Conservation (phyloP, 805 yeast species). For the Saturnispora sanitii region DNA sequence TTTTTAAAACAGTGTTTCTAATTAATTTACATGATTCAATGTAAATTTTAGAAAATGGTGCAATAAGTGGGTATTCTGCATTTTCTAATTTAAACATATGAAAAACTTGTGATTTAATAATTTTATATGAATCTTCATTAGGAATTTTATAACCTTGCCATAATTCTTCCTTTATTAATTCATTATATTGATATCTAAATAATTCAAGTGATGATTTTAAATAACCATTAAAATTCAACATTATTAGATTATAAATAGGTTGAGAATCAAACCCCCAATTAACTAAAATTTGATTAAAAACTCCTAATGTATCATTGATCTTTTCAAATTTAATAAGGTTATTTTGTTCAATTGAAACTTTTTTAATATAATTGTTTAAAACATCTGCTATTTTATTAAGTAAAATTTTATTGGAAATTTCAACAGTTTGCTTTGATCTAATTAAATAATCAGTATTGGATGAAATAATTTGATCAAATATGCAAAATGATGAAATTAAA, state of each 20-base stretch:
- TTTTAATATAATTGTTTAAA: conserved; percentile 37
- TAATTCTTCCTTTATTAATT: conserved; percentile 65
- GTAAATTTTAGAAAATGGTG: conserved; percentile 85
- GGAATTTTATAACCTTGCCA: conserved; percentile 78
- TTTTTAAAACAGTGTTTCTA: conserved; percentile 52
- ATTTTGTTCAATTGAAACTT: conserved; percentile 32
- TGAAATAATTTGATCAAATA: conserved; percentile 63
- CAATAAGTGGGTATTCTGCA: conserved; percentile 43
- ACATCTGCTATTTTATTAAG: conserved; percentile 50
- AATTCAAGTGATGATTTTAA: conserved; percentile 44
- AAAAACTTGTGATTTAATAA: conserved; percentile 39
- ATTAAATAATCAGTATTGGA: conserved; percentile 54
- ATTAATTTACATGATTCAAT: conserved; percentile 77
- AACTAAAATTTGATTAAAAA: conserved; percentile 68
- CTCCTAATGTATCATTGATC: conserved; percentile 54
- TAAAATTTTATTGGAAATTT: conserved; percentile 70
- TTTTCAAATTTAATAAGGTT: conserved; percentile 33
- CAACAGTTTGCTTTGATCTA: conserved; percentile 49
- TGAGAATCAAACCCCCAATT: conserved; percentile 52
- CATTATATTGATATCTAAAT: conserved; percentile 52
- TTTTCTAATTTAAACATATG: conserved; percentile 18
- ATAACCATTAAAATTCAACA: conserved; percentile 48
- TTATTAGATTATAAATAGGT: conserved; percentile 52
- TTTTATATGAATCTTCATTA: conserved; percentile 47
- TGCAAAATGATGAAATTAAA: conserved; percentile 64